Base-by-base conservation (phyloP, 2,329 filamentous ascomycete species). In the Albophoma yamanashiensis region DNA sequence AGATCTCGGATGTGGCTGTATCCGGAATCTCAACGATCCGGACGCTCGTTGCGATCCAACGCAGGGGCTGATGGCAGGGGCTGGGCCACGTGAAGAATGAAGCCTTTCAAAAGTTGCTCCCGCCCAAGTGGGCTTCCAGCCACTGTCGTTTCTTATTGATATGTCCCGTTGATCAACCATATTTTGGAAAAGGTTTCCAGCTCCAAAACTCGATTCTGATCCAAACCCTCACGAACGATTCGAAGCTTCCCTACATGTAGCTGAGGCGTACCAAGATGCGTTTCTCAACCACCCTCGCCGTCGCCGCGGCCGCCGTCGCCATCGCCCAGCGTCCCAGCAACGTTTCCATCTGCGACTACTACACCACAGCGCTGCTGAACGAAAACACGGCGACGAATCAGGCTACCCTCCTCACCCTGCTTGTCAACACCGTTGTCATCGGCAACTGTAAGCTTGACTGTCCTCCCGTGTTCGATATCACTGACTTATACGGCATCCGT, bases 381-480 rank as follows among this genome's bases (percentile, higher is more conserved):
- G 75, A 83, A 45, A 86, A 85, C 74, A 85, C 79, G 43, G 80
- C 81, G 22, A 77, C 74, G 38, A 86, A 84, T 68, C 83, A 87
- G 69, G 72, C 76, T 59, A 79, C 76, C 0, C 73, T 86, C 2
- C 65, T 87, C 66, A 83, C 79, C 2, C 72, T 82, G 1, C 69
- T 87, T 4, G 82, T 87, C 66, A 86, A 86, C 71, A 86, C 82
- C 8, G 84, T 80, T 25, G 82, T 86, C 62, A 83, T 85, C 64
- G 84, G 84, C n/a, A 85, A 84, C 70, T 84, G 78, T 79, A 67
- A 5, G 50, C 11, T 8, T 50, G 14, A 25, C 15, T 11, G 14
- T 20, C 45, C 20, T n/a, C 3, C 45, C 2, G 9, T 34, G 5
- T 3, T 53, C 3, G 3, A n/a, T 31, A 14, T 22, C 9, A 3